phyloP scores from a whole-genome alignment of 345 rosid species.

The Brassica juncea region DNA sequence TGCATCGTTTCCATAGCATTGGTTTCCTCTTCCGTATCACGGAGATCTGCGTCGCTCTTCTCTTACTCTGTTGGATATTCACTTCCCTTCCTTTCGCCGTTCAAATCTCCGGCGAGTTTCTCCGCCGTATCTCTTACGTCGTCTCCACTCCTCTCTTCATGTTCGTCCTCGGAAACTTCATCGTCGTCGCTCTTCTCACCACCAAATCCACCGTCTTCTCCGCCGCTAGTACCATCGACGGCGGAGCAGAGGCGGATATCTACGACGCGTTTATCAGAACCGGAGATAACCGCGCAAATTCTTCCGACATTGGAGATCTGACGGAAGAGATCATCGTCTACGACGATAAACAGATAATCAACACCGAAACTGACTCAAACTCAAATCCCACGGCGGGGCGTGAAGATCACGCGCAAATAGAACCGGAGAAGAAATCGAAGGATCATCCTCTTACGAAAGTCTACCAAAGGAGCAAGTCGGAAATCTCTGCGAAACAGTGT shows the following conservation, averaged over 20 bases:
- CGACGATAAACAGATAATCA: slow-evolving; percentile 33
- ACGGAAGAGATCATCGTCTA: slow-evolving; percentile 48
- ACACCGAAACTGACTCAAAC: neutral
- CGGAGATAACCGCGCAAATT: slow-evolving; percentile 31
- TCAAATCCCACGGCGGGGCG: slow-evolving; percentile 30
- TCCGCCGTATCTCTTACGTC: slow-evolving; percentile 44
- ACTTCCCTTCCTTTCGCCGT: slow-evolving; percentile 55
- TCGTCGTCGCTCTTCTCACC: slow-evolving; percentile 56
- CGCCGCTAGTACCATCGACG: slow-evolving; percentile 6
- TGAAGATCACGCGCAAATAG: slow-evolving; percentile 7
- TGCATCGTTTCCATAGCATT: slow-evolving; percentile 39
- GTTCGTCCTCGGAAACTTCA: slow-evolving; percentile 62
- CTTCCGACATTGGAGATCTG: neutral
- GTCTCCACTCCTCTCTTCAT: slow-evolving; percentile 56
- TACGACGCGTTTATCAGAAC: slow-evolving; percentile 49
- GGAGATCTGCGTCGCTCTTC: slow-evolving; percentile 37
- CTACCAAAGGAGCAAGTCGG: slow-evolving; percentile 48
- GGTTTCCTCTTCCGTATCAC: slow-evolving; percentile 44
- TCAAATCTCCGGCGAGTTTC: slow-evolving; percentile 47
- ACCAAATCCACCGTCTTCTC: slow-evolving; percentile 53
- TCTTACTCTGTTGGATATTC: slow-evolving; percentile 52
- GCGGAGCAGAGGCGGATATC: slow-evolving; percentile 40
- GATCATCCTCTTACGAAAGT: slow-evolving; percentile 14
- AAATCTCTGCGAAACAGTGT: slow-evolving; percentile 20
- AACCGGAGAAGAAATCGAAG: neutral